Percentiles rank a stretch among this genome's conserved stretches.
phyloP scores from a whole-genome alignment of 2,329 filamentous ascomycete genomes.

The Epichloe amarillans region DNA sequence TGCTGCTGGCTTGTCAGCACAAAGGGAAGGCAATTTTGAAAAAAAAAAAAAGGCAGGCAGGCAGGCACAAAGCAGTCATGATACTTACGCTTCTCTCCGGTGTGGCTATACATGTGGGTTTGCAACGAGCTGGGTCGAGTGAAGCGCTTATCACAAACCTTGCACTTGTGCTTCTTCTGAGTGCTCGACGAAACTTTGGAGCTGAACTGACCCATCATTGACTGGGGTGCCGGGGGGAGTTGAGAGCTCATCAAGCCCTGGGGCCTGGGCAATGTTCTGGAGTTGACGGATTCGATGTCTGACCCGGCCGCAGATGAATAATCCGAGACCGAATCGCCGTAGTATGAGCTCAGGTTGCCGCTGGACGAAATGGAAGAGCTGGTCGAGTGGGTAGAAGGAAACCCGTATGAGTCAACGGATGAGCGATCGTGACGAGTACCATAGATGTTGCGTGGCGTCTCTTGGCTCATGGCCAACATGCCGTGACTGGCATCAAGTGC shows the following conservation, averaged over 20 bases:
- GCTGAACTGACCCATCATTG: slow-evolving; percentile 98
- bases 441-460: slow-evolving; percentile 84
- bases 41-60: too few species aligned
- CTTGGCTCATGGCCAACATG: slow-evolving; percentile 93
- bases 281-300: slow-evolving; percentile 69
- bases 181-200: slow-evolving; percentile 92
- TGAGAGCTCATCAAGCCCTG: slow-evolving; percentile 47
- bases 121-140: slow-evolving; percentile 88
- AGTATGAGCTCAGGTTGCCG: slow-evolving; percentile 71
- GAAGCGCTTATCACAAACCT: slow-evolving; percentile 96
- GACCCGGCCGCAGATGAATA: slow-evolving; percentile 74
- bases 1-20: slow-evolving; percentile 36
- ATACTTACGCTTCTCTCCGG: slow-evolving; percentile 88
- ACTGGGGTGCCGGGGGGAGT: slow-evolving; percentile 73
- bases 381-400: slow-evolving; percentile 70
- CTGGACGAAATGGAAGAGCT: slow-evolving; percentile 84
- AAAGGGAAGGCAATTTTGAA: not conserved
- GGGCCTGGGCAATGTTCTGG: slow-evolving; percentile 72
- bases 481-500: slow-evolving; percentile 85
- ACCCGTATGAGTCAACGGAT: slow-evolving; percentile 80
- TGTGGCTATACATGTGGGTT: slow-evolving; percentile 98
- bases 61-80: not conserved
- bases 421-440: slow-evolving; percentile 54
- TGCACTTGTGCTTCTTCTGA: slow-evolving; percentile 99
- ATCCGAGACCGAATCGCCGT: slow-evolving; percentile 78